phyloP scores from a whole-genome alignment of 306 rosid species.

The Lablab purpureus region DNA sequence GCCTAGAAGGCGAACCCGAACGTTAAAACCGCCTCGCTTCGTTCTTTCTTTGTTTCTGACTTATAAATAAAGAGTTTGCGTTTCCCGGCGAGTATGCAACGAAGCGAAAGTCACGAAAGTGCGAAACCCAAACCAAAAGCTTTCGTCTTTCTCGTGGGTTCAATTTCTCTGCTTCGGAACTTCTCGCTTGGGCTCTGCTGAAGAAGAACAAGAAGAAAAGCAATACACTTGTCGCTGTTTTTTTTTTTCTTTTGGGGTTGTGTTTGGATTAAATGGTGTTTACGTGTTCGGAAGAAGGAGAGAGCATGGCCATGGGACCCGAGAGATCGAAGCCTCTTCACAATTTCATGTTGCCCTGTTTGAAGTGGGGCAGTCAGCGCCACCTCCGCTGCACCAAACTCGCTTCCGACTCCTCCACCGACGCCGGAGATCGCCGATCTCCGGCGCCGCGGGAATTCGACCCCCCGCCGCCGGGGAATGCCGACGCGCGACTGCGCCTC shows the following conservation, averaged over 20 bases:
- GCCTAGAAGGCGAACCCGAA: constrained; percentile 54
- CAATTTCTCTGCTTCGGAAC: constrained; percentile 36
- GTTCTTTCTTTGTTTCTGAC: constrained; percentile 13
- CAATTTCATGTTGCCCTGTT: constrained; percentile 81
- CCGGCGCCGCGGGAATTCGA: constrained; percentile 34
- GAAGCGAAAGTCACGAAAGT: neutral
- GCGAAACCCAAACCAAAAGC: constrained; percentile 14
- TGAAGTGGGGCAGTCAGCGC: constrained; percentile 95
- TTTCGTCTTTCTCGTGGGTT: neutral
- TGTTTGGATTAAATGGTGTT: constrained; percentile 60
- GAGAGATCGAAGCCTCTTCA: constrained; percentile 86
- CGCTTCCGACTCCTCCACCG: neutral
- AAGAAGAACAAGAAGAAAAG: neutral
- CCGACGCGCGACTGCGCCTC: constrained; percentile 42
- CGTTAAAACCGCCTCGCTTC: constrained; percentile 70
- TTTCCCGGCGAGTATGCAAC: constrained; percentile 63
- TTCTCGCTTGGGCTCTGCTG: constrained; percentile 22
- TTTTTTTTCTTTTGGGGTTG: neutral
- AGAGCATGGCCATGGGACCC: constrained; percentile 69
- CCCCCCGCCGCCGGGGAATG: constrained; percentile 43
- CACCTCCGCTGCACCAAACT: constrained; percentile 73
- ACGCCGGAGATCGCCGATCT: constrained; percentile 62
- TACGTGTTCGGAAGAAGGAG: constrained; percentile 42
- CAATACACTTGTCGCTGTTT: neutral
- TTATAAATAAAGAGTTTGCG: constrained; percentile 55